These are phyloP conservation scores for Pestalotiopsis sp. DNA, from an alignment of 2,329 filamentous ascomycete species.

Conservation along the genomic window DNA sequence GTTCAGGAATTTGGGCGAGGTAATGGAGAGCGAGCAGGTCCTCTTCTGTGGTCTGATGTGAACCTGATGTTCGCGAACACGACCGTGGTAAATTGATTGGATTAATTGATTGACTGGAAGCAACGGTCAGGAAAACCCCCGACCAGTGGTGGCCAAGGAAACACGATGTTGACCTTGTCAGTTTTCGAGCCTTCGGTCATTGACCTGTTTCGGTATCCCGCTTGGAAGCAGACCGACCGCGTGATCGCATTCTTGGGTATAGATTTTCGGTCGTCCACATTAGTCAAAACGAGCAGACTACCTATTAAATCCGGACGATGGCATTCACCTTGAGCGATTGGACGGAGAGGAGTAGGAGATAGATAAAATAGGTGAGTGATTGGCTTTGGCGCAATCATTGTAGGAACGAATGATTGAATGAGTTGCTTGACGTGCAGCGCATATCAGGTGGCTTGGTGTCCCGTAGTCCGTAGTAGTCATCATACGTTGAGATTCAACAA, in stretches of 20 bases:
- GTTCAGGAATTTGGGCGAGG: neutral
- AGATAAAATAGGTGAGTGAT: neutral
- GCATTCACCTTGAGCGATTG: neutral
- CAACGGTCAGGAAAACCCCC: neutral
- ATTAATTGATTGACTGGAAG: neutral
- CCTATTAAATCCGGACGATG: neutral
- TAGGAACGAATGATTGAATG: neutral
- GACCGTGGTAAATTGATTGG: neutral
- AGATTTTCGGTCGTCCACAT: conserved; percentile 1
- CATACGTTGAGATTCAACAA: neutral
- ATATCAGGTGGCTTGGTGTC: neutral
- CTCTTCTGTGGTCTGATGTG: neutral
- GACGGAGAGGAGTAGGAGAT: neutral
- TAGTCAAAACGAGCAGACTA: neutral
- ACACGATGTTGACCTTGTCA: neutral
- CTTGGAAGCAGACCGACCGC: neutral
- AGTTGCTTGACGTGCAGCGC: neutral
- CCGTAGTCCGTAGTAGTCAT: neutral
- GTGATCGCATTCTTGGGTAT: conserved; percentile 4
- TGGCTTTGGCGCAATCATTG: neutral
- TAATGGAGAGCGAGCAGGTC: neutral
- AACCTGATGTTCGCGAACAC: neutral
- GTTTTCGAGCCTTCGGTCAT: neutral
- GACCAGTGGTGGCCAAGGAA: neutral
- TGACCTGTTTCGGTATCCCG: conserved; percentile 7